phyloP scores from a whole-genome alignment of 169 alveolate species.

The Eimeria acervulina region DNA sequence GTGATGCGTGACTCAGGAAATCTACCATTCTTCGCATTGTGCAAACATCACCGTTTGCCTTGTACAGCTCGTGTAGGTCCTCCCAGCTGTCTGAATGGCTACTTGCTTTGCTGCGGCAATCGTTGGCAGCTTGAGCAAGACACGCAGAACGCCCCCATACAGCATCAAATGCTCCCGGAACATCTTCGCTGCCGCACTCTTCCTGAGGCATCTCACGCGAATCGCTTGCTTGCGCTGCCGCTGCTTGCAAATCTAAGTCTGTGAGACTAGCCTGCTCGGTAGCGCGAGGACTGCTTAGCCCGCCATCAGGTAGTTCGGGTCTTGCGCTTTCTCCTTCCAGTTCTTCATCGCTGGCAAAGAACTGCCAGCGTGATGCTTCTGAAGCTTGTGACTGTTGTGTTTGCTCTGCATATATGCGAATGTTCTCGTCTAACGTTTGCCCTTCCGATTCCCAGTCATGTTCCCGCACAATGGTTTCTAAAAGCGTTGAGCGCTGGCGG shows the following conservation, averaged over 20 bases:
- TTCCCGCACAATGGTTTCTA: slow-evolving; percentile 59
- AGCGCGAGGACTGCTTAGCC: not conserved
- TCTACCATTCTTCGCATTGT: slow-evolving; percentile 16
- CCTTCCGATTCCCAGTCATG: slow-evolving; percentile 61
- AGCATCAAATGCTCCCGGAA: slow-evolving; percentile 67
- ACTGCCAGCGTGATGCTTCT: not conserved
- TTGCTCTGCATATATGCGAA: not conserved
- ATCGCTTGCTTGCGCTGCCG: not conserved
- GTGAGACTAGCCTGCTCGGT: not conserved
- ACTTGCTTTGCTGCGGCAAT: not conserved
- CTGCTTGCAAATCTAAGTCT: not conserved
- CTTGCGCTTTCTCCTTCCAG: not conserved
- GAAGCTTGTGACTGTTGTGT: not conserved
- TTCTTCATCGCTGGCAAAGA: slow-evolving; percentile 1
- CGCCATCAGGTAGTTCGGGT: not conserved
- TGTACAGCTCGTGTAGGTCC: not conserved
- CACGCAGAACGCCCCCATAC: slow-evolving; percentile 45
- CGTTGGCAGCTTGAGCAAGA: not conserved
- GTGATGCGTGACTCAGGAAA: slow-evolving; percentile 19
- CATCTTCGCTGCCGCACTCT: slow-evolving; percentile 21
- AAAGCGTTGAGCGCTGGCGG: slow-evolving; percentile 24
- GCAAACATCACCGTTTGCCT: not conserved
- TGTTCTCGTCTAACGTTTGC: not conserved
- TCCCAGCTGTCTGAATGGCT: not conserved
- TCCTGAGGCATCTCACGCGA: not conserved